Conservation (phyloP, 352 stramenopile genomes). For the Phytophthora colocasiae region DNA sequence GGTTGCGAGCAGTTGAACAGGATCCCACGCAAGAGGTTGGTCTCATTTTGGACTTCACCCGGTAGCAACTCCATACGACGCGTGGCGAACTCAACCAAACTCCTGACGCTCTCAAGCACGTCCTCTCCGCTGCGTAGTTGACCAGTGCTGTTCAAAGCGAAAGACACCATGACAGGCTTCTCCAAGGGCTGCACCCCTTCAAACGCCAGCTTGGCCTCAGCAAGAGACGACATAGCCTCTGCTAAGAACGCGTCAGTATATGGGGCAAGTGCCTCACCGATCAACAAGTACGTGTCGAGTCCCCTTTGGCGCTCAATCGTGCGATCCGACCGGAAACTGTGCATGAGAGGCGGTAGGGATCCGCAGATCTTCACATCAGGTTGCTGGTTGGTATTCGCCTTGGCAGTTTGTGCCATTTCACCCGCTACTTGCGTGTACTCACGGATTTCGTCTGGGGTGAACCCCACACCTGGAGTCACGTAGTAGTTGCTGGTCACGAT, state of each 20-base stretch:
- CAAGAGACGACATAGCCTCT: slow-evolving; percentile 92
- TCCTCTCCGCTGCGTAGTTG: slow-evolving; percentile 84
- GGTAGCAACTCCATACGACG: slow-evolving; percentile 17
- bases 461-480: slow-evolving; percentile 87
- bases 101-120: slow-evolving; percentile 56
- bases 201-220: slow-evolving; percentile 86
- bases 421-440: slow-evolving; percentile 71
- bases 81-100: slow-evolving; percentile 55
- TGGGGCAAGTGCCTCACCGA: slow-evolving; percentile 75
- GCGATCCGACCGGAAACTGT: slow-evolving; percentile 89
- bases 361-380: slow-evolving; percentile 72
- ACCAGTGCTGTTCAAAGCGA: slow-evolving; percentile 78
- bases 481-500: slow-evolving; percentile 92
- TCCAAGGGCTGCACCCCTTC: slow-evolving; percentile 69
- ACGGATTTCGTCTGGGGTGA: slow-evolving; percentile 77
- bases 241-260: slow-evolving; percentile 87
- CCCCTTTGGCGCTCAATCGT: slow-evolving; percentile 79
- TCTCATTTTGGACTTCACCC: slow-evolving; percentile 18
- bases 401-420: slow-evolving; percentile 66
- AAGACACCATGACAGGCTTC: slow-evolving; percentile 87
- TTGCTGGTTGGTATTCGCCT: slow-evolving; percentile 32
- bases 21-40: slow-evolving; percentile 64
- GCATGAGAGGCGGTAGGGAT: slow-evolving; percentile 91
- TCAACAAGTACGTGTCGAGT: slow-evolving; percentile 76
- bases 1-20: slow-evolving; percentile 94